These are phyloP conservation scores for Saccharum hybrid DNA, from an alignment of 202 grass and related monocot genomes.

Conservation along the genomic window DNA sequence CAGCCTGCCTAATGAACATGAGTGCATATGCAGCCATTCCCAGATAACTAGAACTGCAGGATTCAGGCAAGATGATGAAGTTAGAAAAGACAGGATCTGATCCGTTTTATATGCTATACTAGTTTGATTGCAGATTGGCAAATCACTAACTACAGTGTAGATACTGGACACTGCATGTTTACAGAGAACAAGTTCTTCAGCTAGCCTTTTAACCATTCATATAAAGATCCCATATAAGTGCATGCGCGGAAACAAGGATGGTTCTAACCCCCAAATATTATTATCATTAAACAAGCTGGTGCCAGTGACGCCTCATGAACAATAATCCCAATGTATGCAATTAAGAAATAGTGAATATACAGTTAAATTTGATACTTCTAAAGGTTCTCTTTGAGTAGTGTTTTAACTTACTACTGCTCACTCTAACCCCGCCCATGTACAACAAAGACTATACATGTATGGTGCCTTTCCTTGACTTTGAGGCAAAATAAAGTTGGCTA, in stretches of 20 bases:
- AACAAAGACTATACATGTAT: not conserved
- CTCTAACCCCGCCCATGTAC: not conserved
- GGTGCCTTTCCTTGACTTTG: not conserved
- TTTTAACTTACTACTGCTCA: not conserved
- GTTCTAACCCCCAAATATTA: not conserved
- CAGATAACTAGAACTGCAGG: not conserved
- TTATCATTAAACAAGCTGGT: not conserved
- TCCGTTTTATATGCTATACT: not conserved
- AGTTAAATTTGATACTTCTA: not conserved
- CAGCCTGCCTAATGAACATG: not conserved
- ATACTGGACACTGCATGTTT: not conserved
- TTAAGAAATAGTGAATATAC: not conserved
- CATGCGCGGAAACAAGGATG: not conserved
- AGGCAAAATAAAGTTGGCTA: not conserved
- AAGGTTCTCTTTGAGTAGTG: not conserved
- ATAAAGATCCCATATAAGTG: not conserved
- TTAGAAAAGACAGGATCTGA: not conserved
- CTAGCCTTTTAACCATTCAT: not conserved
- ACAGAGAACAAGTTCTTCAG: not conserved
- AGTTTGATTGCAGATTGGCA: not conserved
- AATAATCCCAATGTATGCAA: not conserved
- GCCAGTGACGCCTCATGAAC: not conserved
- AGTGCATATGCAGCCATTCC: not conserved
- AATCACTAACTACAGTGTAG: not conserved
- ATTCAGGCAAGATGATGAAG: conserved; percentile 15